Evolutionary conservation across 73 alveolate genomes (phyloP).

Genomic region (Chromera velia): DNA sequence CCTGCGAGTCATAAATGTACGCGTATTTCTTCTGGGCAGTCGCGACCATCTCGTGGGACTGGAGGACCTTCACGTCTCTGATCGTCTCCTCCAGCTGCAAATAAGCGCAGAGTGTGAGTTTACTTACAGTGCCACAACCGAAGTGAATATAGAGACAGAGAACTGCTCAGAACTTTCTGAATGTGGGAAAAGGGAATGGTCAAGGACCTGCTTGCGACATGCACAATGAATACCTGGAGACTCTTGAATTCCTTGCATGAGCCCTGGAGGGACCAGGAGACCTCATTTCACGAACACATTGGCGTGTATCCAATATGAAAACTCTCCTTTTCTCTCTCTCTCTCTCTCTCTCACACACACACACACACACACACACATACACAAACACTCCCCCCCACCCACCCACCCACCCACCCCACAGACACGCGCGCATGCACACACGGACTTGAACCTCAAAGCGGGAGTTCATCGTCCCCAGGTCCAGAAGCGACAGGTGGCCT

Average conservation of each 20-base stretch:
- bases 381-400: neutral
- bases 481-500: constrained; percentile 82
- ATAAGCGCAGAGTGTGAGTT: constrained; percentile 67
- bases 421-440: neutral
- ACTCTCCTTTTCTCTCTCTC: neutral
- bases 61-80: constrained; percentile 70
- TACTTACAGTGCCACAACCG: too few species aligned
- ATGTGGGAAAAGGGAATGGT: too few species aligned
- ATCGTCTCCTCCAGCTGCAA: constrained; percentile 74
- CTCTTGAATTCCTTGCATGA: neutral
- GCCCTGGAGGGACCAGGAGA: neutral
- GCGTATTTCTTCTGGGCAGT: constrained; percentile 81
- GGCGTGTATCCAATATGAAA: neutral
- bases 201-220: too few species aligned
- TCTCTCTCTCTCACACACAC: neutral
- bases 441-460: neutral
- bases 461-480: constrained; percentile 47
- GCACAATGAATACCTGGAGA: too few species aligned
- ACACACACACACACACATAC: neutral
- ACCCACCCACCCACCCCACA: neutral
- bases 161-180: too few species aligned
- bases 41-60: constrained; percentile 74
- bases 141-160: too few species aligned
- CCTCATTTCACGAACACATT: too few species aligned
- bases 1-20: constrained; percentile 82